Base-by-base conservation (phyloP, 495 filamentous ascomycete species). In the Neurospora terricola region DNA sequence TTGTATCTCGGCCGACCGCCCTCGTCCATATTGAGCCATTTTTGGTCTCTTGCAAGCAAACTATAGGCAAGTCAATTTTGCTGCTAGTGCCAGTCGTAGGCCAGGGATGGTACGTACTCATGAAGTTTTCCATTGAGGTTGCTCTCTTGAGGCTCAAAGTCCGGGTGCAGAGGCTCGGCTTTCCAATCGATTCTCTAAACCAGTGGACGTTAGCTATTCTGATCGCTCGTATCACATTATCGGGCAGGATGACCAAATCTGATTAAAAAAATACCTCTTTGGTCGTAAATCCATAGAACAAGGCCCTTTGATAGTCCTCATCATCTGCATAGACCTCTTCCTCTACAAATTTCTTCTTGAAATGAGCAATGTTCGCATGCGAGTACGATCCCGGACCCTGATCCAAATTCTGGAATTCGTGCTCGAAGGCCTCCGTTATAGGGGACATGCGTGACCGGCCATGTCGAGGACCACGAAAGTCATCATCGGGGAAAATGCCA, bases 381-480 rank as follows among this genome's bases (percentile, higher is more conserved):
- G 54, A 34, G 27, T 66, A 66, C 54, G 54, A 27, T 16, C 2
- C 54, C 27, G 23, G 27, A 59, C 10, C 48, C 27, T 36, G 54
- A 16, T 66, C 23, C 27, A 66, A 4, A 18, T 66, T 54, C 5
- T 34, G 39, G 2, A 10, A 48, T 9, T 71, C 68, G 2, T 37
- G 11, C 16, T 70, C 39, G 16, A 73, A 14, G 16, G 74, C 74
- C 21, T 36, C 39, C 7, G 23, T 36, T 66, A 75, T 75, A 4
- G 82, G 82, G 10, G 81, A 83, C 39, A 80, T 72, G 59, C 78
- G 77, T 14, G 81, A 83, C 9, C 82, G 79, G 21, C 79, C 81
- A 5, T 75, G 71, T 5, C 43, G 36, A 23, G 75, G 54, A 6
- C 40, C 54, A 18, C 27, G 54, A 14, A 30, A 66, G 54, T 66